Evolutionary conservation across 2,329 filamentous ascomycete genomes (phyloP).

Genomic region (Cladosporium halotolerans): DNA sequence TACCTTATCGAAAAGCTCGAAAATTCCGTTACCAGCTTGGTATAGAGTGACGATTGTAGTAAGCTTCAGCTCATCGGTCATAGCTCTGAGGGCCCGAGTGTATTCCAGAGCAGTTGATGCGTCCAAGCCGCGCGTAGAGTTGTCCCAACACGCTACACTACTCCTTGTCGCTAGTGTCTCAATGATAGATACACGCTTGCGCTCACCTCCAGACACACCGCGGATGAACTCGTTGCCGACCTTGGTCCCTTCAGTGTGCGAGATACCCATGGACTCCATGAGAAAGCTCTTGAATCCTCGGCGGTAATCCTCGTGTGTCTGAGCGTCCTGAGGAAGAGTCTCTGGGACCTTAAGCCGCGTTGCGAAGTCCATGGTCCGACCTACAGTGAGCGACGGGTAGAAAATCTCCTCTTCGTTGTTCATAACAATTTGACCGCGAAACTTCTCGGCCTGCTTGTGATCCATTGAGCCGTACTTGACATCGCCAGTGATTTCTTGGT

Average conservation of each 20-base stretch:
- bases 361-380: constrained; percentile 51
- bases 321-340: constrained; percentile 29
- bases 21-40: constrained; percentile 65
- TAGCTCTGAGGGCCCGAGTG: constrained; percentile 52
- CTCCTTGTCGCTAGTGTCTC: constrained; percentile 55
- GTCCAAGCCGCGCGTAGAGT: constrained; percentile 60
- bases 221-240: constrained; percentile 77
- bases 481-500: constrained; percentile 47
- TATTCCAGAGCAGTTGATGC: constrained; percentile 54
- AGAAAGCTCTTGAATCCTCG: constrained; percentile 48
- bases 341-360: constrained; percentile 47
- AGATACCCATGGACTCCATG: constrained; percentile 61
- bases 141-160: constrained; percentile 61
- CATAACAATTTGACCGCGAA: constrained; percentile 41
- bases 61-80: constrained; percentile 58
- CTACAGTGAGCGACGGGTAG: constrained; percentile 53
- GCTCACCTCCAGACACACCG: constrained; percentile 58
- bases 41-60: constrained; percentile 60
- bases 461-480: constrained; percentile 49
- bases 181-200: constrained; percentile 63
- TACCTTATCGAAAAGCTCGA: constrained; percentile 64
- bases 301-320: constrained; percentile 42
- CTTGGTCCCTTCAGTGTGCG: constrained; percentile 75
- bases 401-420: constrained; percentile 45
- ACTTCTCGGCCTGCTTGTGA: constrained; percentile 36